phyloP scores from a whole-genome alignment of 2,329 filamentous ascomycete genomes.

The Periconia sp. region DNA sequence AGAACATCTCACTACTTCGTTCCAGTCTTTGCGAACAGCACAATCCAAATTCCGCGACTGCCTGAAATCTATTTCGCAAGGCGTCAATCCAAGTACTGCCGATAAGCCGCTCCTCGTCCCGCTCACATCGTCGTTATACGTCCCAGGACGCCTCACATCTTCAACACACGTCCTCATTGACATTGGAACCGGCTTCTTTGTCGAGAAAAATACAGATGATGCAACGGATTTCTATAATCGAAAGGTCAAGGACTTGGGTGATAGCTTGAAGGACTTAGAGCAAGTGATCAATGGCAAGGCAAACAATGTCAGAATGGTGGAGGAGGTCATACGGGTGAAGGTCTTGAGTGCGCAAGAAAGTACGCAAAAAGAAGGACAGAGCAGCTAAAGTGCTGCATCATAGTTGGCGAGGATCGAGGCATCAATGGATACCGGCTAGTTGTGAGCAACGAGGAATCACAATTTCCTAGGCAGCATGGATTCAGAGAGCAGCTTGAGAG shows the following conservation, averaged over 20 bases:
- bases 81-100: constrained; percentile 51
- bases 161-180: constrained; percentile 69
- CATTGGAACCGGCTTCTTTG: constrained; percentile 90
- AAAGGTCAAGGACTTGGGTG: constrained; percentile 70
- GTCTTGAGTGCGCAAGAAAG: constrained; percentile 42
- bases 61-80: constrained; percentile 73
- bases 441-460: neutral
- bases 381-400: constrained; percentile 17
- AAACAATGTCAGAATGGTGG: constrained; percentile 81
- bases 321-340: constrained; percentile 67
- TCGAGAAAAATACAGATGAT: constrained; percentile 77
- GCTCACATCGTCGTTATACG: constrained; percentile 92
- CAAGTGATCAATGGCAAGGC: constrained; percentile 77
- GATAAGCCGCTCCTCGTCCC: constrained; percentile 81
- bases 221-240: constrained; percentile 70
- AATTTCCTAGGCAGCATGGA: neutral
- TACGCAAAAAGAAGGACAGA: constrained; percentile 28
- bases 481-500: neutral
- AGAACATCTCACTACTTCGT: constrained; percentile 89
- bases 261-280: constrained; percentile 71
- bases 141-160: constrained; percentile 75
- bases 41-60: constrained; percentile 94
- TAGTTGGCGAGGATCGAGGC: neutral
- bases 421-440: neutral
- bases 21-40: constrained; percentile 85